Percentiles rank a stretch among this genome's conserved stretches.
These are phyloP conservation scores for Xylaria sp. DNA, from an alignment of 2,329 filamentous ascomycete genomes.

Conservation along the genomic window DNA sequence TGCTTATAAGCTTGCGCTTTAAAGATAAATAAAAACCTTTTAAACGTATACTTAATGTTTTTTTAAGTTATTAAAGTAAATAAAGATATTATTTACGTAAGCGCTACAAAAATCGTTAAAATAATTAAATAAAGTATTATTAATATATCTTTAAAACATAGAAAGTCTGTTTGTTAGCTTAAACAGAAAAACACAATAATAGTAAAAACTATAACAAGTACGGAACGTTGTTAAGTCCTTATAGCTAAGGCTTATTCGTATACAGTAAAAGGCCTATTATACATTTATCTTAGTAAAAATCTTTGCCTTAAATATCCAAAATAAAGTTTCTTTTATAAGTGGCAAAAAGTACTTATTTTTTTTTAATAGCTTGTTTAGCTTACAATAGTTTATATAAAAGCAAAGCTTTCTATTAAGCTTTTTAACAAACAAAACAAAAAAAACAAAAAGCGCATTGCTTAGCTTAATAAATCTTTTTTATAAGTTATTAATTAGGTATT, in stretches of 20 bases:
- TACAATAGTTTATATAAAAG: no score
- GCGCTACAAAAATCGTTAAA: not conserved
- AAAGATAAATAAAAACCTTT: not conserved
- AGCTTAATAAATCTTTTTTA: not conserved
- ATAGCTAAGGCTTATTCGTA: no score
- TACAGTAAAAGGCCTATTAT: no score
- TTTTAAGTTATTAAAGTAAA: no score
- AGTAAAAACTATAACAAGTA: no score
- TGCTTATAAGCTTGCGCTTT: not conserved
- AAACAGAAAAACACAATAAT: no score
- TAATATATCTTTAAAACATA: not conserved
- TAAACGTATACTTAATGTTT: not conserved
- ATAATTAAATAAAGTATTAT: not conserved
- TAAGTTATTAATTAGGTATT: not conserved
- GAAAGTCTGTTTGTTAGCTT: not conserved
- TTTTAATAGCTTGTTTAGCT: no score
- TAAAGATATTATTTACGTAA: conserved; percentile 1
- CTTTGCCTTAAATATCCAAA: no score
- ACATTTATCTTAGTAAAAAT: no score
- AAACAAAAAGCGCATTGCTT: not conserved
- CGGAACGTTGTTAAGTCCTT: no score
- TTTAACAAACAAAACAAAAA: not conserved
- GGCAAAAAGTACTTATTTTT: not conserved
- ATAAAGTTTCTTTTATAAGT: not conserved
- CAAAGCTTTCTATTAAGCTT: not conserved